Evolutionary conservation across 164 flowering plant genomes (phyloP), one percentile per base, ranked within the genome.

Genomic region (Taxillus chinensis): DNA sequence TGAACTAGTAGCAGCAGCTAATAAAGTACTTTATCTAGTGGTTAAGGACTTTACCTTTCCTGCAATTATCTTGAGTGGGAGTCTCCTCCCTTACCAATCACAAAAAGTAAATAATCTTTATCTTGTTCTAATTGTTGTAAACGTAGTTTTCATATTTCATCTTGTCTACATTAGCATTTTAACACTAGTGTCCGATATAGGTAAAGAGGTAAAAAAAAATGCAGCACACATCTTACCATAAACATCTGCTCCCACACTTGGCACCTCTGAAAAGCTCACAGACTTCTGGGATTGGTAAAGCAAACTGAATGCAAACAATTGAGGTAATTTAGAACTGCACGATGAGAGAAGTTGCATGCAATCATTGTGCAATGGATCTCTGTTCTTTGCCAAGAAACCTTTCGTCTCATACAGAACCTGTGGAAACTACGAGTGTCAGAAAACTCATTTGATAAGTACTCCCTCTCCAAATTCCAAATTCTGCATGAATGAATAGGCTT

Each of bases 351-450:
- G 82, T 12, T 79, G 88, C 59, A 85, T 73, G 61, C 71, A 73
- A 62, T 78, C 85, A 66, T 80, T 67, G 63, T 77, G 88, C 75
- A 85, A 52, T 6, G 79, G 77, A 81, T 90, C 96, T 76, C 89
- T 83, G 69, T 93, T 93, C 86, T 87, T 93, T 72, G 83, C 92
- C 84, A 93, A 73, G 74, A 93, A 89, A 27, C 88, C 96, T 74
- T 66, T 79, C 15, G 90, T 79, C 63, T 87, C 82, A 75, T 92
- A 92, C 43, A 75, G 66, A 72, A 92, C 98, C 98, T 92, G 70
- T 67, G 59, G 51, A 54, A 56, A 45, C 45, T 16, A 45, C 50
- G 40, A 16, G 59, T 39, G 42, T 66, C 38, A 67, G 15, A 39
- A 39, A 39, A 57, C 4, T 49, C 13, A 4, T 7, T 11, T 49